These are phyloP conservation scores for Paraphaeosphaeria sporulosa DNA, from an alignment of 2,329 filamentous ascomycete genomes.

Conservation along the genomic window DNA sequence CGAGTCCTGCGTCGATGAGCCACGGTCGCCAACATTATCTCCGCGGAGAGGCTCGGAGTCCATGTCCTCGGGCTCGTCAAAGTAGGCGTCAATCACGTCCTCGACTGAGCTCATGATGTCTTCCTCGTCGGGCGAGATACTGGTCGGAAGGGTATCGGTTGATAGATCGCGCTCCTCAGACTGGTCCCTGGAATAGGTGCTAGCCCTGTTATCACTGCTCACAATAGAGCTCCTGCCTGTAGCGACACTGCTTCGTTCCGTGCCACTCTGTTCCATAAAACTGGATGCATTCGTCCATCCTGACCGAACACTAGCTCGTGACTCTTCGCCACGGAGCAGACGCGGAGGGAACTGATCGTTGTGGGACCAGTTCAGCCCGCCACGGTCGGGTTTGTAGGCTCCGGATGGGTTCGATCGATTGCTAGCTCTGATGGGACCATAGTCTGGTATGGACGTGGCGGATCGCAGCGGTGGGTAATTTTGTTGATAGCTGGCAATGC, in stretches of 20 bases:
- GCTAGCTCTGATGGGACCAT: conserved; percentile 37
- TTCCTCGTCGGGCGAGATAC: conserved; percentile 35
- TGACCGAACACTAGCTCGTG: conserved; percentile 67
- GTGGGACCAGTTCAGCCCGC: conserved; percentile 47
- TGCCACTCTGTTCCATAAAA: conserved; percentile 66
- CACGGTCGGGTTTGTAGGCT: conserved; percentile 46
- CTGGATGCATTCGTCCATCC: conserved; percentile 67
- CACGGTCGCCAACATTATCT: conserved; percentile 15
- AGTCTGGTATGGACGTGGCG: conserved; percentile 49
- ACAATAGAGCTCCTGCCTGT: conserved; percentile 78
- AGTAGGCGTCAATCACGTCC: conserved; percentile 68
- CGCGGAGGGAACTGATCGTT: conserved; percentile 41
- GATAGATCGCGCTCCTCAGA: conserved; percentile 42
- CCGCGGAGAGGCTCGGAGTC: conserved; percentile 32
- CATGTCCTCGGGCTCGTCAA: conserved; percentile 64
- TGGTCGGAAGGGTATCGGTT: conserved; percentile 36
- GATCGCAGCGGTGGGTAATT: conserved; percentile 38
- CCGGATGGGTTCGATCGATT: conserved; percentile 42
- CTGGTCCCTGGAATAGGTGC: conserved; percentile 54
- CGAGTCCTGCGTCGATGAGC: conserved; percentile 27
- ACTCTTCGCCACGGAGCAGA: conserved; percentile 49
- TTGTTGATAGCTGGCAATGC: conserved; percentile 20
- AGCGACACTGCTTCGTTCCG: conserved; percentile 81
- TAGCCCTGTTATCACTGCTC: conserved; percentile 58
- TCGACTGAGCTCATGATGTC: conserved; percentile 63